Evolutionary conservation across 1,284 basidiomycete genomes (phyloP).

Genomic region (Phlebopus sp.): DNA sequence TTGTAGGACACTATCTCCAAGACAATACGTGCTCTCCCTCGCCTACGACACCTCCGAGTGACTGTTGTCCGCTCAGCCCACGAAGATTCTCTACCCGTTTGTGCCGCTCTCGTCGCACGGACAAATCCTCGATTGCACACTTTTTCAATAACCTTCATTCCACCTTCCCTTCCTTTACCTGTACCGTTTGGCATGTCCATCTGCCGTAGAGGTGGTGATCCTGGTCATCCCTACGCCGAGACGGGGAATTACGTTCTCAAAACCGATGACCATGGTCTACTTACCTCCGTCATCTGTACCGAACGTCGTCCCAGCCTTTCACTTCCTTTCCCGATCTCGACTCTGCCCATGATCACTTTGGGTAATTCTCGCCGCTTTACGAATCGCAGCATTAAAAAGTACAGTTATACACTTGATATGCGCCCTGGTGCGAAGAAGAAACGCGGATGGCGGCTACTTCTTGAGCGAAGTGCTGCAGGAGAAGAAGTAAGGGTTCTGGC

Average conservation of each 20-base stretch:
- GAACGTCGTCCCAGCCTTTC: slow-evolving; percentile 43
- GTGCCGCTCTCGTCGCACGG: slow-evolving; percentile 59
- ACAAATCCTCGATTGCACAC: slow-evolving; percentile 58
- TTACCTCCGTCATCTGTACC: slow-evolving; percentile 42
- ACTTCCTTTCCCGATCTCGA: slow-evolving; percentile 36
- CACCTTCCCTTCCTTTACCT: slow-evolving; percentile 40
- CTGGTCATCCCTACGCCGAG: slow-evolving; percentile 28
- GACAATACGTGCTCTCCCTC: slow-evolving; percentile 54
- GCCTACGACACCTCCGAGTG: slow-evolving; percentile 56
- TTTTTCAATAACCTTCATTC: slow-evolving; percentile 64
- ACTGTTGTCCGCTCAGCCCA: slow-evolving; percentile 65
- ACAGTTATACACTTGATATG: slow-evolving; percentile 23
- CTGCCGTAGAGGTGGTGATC: slow-evolving; percentile 31
- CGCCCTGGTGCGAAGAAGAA: slow-evolving; percentile 32
- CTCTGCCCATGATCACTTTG: slow-evolving; percentile 36
- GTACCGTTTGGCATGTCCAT: slow-evolving; percentile 31
- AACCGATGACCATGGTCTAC: slow-evolving; percentile 43
- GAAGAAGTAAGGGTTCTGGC: slow-evolving; percentile 64
- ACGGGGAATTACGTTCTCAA: slow-evolving; percentile 53
- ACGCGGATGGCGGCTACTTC: slow-evolving; percentile 42
- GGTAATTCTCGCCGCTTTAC: slow-evolving; percentile 24
- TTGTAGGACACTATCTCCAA: slow-evolving; percentile 51
- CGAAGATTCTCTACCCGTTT: slow-evolving; percentile 54
- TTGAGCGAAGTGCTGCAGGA: slow-evolving; percentile 61
- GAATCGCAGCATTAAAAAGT: slow-evolving; percentile 16